A percentile compares a stretch with the other conserved stretches of the same genome.
These are phyloP conservation scores for Globisporangium canariense DNA, from an alignment of 352 stramenopile genomes.

Conservation along the genomic window DNA sequence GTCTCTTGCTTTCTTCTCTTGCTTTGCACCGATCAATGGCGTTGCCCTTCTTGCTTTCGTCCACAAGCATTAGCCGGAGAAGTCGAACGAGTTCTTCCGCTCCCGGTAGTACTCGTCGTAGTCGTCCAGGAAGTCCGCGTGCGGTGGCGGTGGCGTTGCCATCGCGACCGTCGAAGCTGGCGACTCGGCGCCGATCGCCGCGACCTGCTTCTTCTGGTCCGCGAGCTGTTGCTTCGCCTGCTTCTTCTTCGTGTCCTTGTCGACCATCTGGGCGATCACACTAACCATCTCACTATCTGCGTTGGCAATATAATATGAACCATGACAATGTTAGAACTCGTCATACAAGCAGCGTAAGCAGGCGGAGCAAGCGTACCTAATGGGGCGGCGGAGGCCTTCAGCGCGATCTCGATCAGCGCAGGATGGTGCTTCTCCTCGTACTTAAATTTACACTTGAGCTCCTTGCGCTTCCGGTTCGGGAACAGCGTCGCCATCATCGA, in stretches of 20 bases:
- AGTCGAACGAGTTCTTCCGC: slow-evolving; percentile 66
- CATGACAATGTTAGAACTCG: neutral
- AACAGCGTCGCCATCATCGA: slow-evolving; percentile 87
- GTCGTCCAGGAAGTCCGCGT: slow-evolving; percentile 42
- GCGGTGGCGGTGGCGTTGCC: slow-evolving; percentile 24
- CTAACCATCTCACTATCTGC: slow-evolving; percentile 77
- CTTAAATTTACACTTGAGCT: slow-evolving; percentile 88
- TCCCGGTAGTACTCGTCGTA: slow-evolving; percentile 49
- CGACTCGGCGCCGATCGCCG: slow-evolving; percentile 19
- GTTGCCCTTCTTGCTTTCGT: neutral
- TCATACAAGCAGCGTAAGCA: neutral
- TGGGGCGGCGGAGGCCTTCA: slow-evolving; percentile 63
- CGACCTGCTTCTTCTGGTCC: slow-evolving; percentile 26
- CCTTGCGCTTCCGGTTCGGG: slow-evolving; percentile 72
- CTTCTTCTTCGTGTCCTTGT: slow-evolving; percentile 66
- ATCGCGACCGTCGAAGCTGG: slow-evolving; percentile 20
- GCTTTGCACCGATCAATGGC: too few relatives aligned
- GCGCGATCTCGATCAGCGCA: slow-evolving; percentile 73
- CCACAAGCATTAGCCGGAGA: slow-evolving; percentile 30
- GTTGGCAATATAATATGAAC: neutral
- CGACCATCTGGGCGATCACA: slow-evolving; percentile 74
- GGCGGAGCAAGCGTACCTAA: slow-evolving; percentile 27
- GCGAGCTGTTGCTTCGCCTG: slow-evolving; percentile 37
- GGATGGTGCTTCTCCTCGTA: slow-evolving; percentile 81
- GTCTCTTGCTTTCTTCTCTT: neutral